Evolutionary conservation across 169 alveolate species (phyloP).

Genomic region (Eimeria acervulina): DNA sequence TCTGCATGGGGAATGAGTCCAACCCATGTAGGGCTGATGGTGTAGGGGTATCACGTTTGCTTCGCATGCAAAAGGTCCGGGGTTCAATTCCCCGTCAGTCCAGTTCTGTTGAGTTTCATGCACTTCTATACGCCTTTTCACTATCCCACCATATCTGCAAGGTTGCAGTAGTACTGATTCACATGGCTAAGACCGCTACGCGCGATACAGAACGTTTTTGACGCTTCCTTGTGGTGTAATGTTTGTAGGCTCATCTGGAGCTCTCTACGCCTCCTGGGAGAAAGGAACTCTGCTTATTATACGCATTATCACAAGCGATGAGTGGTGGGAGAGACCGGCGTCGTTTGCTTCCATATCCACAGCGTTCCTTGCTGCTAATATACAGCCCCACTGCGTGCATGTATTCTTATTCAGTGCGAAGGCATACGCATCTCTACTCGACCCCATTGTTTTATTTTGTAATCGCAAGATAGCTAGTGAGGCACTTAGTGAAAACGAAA

Average conservation of each 20-base stretch:
- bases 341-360: neutral
- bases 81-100: slow-evolving; percentile 98
- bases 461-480: neutral
- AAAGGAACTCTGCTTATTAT: neutral
- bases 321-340: neutral
- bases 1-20: neutral
- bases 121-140: neutral
- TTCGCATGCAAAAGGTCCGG: slow-evolving; percentile 98
- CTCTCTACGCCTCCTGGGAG: neutral
- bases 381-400: neutral
- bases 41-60: slow-evolving; percentile 98
- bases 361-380: neutral
- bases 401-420: neutral
- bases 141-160: no score
- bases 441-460: neutral
- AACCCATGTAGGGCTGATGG: slow-evolving; percentile 92
- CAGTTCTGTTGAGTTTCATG: slow-evolving; percentile 50
- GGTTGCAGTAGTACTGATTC: neutral
- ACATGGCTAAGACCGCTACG: no score
- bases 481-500: no score
- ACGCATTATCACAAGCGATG: neutral
- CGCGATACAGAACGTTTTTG: no score
- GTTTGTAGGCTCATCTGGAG: neutral
- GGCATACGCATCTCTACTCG: neutral
- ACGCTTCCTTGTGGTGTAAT: no score